Evolutionary conservation across 2,329 filamentous ascomycete species (phyloP).

Genomic region (Colletotrichum lindemuthianum): DNA sequence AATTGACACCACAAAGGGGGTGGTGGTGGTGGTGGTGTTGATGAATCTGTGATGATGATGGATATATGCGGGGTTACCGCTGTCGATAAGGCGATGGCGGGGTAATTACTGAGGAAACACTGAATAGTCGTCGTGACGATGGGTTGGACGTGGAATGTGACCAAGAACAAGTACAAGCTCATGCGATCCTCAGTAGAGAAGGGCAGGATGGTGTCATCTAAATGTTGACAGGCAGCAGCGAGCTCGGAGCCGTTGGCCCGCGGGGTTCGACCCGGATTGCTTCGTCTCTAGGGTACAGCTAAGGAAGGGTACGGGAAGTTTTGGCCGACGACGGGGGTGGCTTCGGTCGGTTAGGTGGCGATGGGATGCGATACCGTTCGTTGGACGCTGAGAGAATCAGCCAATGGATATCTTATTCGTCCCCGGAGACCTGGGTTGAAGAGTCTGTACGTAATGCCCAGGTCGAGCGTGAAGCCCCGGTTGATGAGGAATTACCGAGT

Average conservation of each 20-base stretch:
- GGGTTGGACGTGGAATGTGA: neutral
- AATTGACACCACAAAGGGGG: slow-evolving; percentile 28
- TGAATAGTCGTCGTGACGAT: neutral
- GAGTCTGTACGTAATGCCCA: slow-evolving; percentile 26
- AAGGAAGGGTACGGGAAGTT: too few species aligned
- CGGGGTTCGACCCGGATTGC: neutral
- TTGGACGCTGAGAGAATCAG: too few species aligned
- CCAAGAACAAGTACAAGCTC: too few species aligned
- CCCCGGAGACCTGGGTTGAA: neutral
- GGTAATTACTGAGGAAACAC: neutral
- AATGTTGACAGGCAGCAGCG: neutral
- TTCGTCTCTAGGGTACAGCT: too few species aligned
- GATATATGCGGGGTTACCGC: slow-evolving; percentile 28
- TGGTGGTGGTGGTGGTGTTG: slow-evolving; percentile 57
- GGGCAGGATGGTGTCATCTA: slow-evolving; percentile 2
- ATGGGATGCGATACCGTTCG: neutral
- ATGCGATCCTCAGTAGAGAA: too few species aligned
- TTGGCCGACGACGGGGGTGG: too few species aligned
- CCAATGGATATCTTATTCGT: too few species aligned
- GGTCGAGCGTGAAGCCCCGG: neutral
- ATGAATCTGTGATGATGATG: slow-evolving; percentile 54
- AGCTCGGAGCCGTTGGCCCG: slow-evolving; percentile 9
- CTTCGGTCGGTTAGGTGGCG: too few species aligned
- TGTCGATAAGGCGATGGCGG: slow-evolving; percentile 5
- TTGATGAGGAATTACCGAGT: slow-evolving; percentile 10